Conservation (phyloP, 306 rosid species). For the Cucumis cinereus region DNA sequence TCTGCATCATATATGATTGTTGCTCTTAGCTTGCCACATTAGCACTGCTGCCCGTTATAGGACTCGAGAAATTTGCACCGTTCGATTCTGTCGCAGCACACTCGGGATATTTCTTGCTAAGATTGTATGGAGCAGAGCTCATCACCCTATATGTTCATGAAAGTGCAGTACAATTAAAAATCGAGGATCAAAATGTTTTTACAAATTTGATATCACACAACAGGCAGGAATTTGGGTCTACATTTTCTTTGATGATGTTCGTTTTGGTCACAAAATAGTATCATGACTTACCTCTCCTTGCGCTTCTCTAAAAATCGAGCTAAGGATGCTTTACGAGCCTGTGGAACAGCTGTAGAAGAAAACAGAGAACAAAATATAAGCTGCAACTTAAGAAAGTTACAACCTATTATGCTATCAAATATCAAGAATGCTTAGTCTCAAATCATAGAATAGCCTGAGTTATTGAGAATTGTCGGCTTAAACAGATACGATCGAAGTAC, state of each 20-base stretch:
- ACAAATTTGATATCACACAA: not conserved
- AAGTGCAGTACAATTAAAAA: not conserved
- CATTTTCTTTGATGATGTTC: not conserved
- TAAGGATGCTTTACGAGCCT: constrained; percentile 91
- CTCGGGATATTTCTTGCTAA: constrained; percentile 39
- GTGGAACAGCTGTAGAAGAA: constrained; percentile 59
- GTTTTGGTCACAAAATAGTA: not conserved
- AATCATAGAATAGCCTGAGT: not conserved
- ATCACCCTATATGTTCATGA: constrained; percentile 43
- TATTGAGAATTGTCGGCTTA: not conserved
- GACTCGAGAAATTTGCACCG: constrained; percentile 30
- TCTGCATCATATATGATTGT: constrained; percentile 5
- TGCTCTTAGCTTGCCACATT: constrained; percentile 18
- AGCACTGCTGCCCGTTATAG: constrained; percentile 2
- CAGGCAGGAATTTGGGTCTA: not conserved
- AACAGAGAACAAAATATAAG: not conserved
- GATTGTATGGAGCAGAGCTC: constrained; percentile 61
- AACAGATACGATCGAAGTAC: not conserved
- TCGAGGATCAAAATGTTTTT: not conserved
- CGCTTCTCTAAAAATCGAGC: constrained; percentile 91
- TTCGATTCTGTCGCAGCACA: constrained; percentile 30
- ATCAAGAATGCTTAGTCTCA: not conserved
- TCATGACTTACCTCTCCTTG: constrained; percentile 58
- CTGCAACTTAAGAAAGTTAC: not conserved
- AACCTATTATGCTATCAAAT: not conserved